Percentiles rank a stretch among this genome's conserved stretches.
Conservation (phyloP, 108 stramenopile species). For the Skeletonema marinoi region DNA sequence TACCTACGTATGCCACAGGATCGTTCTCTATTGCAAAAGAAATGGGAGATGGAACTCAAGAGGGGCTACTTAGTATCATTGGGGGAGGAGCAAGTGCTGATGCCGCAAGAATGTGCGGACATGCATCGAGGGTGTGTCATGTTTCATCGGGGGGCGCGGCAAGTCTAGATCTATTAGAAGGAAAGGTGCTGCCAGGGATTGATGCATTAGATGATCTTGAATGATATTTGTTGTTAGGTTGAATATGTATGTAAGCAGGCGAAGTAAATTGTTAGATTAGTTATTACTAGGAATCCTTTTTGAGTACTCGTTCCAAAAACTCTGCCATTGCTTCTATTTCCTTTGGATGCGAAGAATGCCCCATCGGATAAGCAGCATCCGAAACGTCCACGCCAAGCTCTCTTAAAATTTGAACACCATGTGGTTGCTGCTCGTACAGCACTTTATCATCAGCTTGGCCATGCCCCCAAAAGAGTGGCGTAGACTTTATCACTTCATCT, state of each 20-base stretch:
- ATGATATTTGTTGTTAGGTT: neutral
- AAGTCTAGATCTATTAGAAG: constrained; percentile 93
- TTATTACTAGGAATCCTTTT: neutral
- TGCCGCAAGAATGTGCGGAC: constrained; percentile 83
- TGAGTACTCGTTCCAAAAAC: constrained; percentile 62
- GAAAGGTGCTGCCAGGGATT: constrained; percentile 92
- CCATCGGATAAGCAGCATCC: constrained; percentile 61
- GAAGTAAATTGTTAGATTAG: neutral
- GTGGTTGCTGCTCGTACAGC: constrained; percentile 75
- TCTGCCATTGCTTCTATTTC: constrained; percentile 77
- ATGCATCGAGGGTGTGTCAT: constrained; percentile 84
- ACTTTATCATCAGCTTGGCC: constrained; percentile 85
- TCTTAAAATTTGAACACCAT: constrained; percentile 65
- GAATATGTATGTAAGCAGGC: neutral
- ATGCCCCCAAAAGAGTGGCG: constrained; percentile 87
- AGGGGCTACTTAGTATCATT: constrained; percentile 88
- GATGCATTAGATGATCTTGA: constrained; percentile 74
- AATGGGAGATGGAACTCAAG: constrained; percentile 83
- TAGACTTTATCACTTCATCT: constrained; percentile 48
- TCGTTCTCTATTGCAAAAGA: constrained; percentile 88
- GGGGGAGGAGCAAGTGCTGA: constrained; percentile 97
- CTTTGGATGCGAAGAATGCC: constrained; percentile 67
- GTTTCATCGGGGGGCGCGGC: constrained; percentile 95
- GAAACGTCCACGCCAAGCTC: constrained; percentile 44
- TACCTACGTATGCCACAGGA: constrained; percentile 85